These are phyloP conservation scores for Phytophthora cajani DNA, from an alignment of 352 stramenopile species.

Conservation along the genomic window DNA sequence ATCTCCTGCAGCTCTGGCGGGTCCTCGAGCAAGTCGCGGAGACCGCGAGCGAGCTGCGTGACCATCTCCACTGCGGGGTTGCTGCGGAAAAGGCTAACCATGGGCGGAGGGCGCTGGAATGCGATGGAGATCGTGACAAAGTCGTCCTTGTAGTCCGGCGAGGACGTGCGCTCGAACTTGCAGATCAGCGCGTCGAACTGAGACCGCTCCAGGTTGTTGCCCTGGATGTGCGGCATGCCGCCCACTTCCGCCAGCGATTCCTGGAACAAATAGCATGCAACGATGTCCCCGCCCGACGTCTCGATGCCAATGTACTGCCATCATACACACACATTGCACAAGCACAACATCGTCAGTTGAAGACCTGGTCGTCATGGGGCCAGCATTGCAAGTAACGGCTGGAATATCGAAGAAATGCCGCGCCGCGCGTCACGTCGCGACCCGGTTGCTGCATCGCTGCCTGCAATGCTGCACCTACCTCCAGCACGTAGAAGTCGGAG, in stretches of 20 bases:
- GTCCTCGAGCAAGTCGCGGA: conserved; percentile 82
- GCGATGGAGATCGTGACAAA: conserved; percentile 85
- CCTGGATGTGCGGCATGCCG: conserved; percentile 83
- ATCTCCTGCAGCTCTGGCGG: conserved; percentile 82
- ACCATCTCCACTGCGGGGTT: conserved; percentile 89
- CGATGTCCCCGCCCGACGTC: conserved; percentile 74
- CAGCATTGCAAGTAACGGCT: conserved; percentile 19
- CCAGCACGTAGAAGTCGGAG: conserved; percentile 87
- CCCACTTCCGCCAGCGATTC: conserved; percentile 84
- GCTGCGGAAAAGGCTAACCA: conserved; percentile 83
- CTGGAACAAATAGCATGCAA: conserved; percentile 87
- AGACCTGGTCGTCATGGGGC: conserved; percentile 15
- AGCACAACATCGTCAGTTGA: conserved; percentile 32
- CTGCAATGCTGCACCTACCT: conserved; percentile 42
- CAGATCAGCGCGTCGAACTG: conserved; percentile 87
- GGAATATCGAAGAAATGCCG: conserved; percentile 32
- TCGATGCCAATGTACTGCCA: conserved; percentile 85
- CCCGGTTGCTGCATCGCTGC: conserved; percentile 2
- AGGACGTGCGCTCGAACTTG: conserved; percentile 82
- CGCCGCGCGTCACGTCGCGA: conserved; percentile 7
- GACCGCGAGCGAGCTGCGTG: conserved; percentile 76
- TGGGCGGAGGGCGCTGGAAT: conserved; percentile 82
- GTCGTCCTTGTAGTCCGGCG: conserved; percentile 71
- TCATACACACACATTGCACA: conserved; percentile 3
- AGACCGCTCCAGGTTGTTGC: conserved; percentile 79